Conservation (phyloP, 202 grass and related monocot species). For the Dendrocalamus latiflorus region DNA sequence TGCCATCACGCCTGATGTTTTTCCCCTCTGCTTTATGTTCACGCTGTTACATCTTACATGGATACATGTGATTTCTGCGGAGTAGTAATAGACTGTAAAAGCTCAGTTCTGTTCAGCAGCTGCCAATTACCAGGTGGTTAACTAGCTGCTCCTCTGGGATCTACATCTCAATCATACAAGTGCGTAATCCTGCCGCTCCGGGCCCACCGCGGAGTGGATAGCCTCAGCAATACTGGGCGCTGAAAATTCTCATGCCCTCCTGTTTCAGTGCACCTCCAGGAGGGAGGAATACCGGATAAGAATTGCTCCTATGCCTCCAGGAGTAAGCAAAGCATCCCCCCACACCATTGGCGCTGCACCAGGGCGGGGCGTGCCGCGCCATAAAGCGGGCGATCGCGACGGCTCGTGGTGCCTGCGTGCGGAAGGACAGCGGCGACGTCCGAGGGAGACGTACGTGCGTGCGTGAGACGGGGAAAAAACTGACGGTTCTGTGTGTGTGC, state of each 20-base stretch:
- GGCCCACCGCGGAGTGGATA: conserved; percentile 6
- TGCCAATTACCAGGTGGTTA: not conserved
- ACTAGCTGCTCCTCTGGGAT: not conserved
- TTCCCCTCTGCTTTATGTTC: not conserved
- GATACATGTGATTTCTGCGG: too few species aligned
- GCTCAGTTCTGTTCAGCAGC: not conserved
- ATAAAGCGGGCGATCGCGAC: conserved; percentile 11
- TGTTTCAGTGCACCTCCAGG: conserved; percentile 35
- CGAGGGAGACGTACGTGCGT: not conserved
- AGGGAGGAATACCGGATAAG: conserved; percentile 41
- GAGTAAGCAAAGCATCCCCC: conserved; percentile 32
- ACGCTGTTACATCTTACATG: not conserved
- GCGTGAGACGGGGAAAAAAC: not conserved
- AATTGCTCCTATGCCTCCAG: conserved; percentile 26
- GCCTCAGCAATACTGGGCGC: conserved; percentile 18
- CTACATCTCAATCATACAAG: conserved; percentile 7
- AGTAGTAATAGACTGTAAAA: not conserved
- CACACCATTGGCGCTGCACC: conserved; percentile 22
- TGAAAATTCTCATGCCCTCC: conserved; percentile 31
- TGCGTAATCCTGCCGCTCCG: not conserved
- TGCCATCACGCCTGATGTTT: not conserved
- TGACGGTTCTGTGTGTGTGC: not conserved
- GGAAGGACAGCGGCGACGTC: not conserved
- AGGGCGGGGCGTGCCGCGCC: not conserved
- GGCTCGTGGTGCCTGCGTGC: not conserved